These are phyloP conservation scores for Catunica adiposa DNA, from an alignment of 2,329 filamentous ascomycete genomes.

Conservation along the genomic window DNA sequence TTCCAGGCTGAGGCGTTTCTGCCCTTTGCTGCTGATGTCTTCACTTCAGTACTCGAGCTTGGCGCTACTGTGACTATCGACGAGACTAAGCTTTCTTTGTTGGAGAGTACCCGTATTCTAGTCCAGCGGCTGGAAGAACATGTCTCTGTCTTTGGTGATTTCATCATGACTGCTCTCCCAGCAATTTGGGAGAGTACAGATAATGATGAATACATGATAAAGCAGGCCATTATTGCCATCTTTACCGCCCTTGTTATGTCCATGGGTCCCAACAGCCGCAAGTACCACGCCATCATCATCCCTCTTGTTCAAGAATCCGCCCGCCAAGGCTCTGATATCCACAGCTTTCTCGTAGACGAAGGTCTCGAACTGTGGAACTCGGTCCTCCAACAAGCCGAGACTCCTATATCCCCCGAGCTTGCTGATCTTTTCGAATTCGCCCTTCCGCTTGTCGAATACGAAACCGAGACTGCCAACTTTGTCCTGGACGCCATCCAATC, in stretches of 20 bases:
- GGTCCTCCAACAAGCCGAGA: constrained; percentile 49
- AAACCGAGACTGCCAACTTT: constrained; percentile 43
- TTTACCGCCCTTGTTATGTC: constrained; percentile 72
- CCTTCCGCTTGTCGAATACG: constrained; percentile 50
- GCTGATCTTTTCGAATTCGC: constrained; percentile 44
- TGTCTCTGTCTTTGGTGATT: constrained; percentile 52
- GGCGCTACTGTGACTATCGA: constrained; percentile 64
- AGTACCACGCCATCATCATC: constrained; percentile 65
- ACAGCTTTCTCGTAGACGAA: constrained; percentile 78
- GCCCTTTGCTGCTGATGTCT: constrained; percentile 57
- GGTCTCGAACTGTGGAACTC: constrained; percentile 77
- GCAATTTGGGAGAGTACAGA: constrained; percentile 71
- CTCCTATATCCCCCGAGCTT: constrained; percentile 45
- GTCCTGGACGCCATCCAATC: constrained; percentile 50
- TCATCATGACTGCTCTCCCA: constrained; percentile 66
- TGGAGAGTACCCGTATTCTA: constrained; percentile 70
- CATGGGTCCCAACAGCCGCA: constrained; percentile 60
- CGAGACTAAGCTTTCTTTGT: constrained; percentile 77
- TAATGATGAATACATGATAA: constrained; percentile 72
- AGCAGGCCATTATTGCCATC: constrained; percentile 79
- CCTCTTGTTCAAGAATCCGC: constrained; percentile 71
- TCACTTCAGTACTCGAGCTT: constrained; percentile 59
- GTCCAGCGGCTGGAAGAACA: constrained; percentile 68
- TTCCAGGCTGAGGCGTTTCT: constrained; percentile 60
- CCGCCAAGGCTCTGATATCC: constrained; percentile 55